phyloP scores from a whole-genome alignment of 2,329 filamentous ascomycete species.

The Parasarocladium wereldwijsianum region DNA sequence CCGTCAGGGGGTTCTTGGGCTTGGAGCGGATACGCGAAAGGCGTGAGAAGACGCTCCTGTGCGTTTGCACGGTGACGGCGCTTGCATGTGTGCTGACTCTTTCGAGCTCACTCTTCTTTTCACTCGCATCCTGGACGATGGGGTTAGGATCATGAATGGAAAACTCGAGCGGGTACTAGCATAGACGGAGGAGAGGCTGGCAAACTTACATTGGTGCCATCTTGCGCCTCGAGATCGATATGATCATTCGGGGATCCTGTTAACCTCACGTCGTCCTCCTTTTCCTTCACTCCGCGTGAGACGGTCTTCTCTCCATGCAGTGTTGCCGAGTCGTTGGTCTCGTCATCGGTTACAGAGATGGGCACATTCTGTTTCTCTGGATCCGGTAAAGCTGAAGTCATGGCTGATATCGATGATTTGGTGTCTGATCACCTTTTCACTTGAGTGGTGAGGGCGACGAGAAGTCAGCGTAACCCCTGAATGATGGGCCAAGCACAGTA shows the following conservation, averaged over 20 bases:
- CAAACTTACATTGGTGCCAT: constrained; percentile 6
- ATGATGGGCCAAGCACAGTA: no score
- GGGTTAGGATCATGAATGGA: not conserved
- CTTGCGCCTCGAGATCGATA: constrained; percentile 11
- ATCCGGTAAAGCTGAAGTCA: no score
- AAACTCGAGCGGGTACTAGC: not conserved
- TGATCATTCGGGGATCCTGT: no score
- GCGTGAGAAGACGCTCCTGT: constrained; percentile 11
- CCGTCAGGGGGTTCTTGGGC: constrained; percentile 12
- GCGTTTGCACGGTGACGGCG: constrained; percentile 10
- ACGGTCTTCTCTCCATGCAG: constrained; percentile 6
- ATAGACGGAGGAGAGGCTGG: not conserved
- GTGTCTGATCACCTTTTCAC: no score
- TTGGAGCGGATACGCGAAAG: constrained; percentile 11
- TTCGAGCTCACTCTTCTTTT: constrained; percentile 6
- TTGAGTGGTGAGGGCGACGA: no score
- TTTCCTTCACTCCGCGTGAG: constrained; percentile 7
- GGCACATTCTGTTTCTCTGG: not conserved
- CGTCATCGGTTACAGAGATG: constrained; percentile 2
- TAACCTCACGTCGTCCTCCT: constrained; percentile 6
- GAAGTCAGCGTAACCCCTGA: no score
- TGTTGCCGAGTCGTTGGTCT: constrained; percentile 7
- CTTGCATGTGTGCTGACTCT: constrained; percentile 8
- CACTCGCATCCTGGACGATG: constrained; percentile 6
- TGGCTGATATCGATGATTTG: no score